A percentile compares a stretch with the other conserved stretches of the same genome.
Evolutionary conservation across 441 rosid species (phyloP).

Genomic region (Bruguiera hainesii): DNA sequence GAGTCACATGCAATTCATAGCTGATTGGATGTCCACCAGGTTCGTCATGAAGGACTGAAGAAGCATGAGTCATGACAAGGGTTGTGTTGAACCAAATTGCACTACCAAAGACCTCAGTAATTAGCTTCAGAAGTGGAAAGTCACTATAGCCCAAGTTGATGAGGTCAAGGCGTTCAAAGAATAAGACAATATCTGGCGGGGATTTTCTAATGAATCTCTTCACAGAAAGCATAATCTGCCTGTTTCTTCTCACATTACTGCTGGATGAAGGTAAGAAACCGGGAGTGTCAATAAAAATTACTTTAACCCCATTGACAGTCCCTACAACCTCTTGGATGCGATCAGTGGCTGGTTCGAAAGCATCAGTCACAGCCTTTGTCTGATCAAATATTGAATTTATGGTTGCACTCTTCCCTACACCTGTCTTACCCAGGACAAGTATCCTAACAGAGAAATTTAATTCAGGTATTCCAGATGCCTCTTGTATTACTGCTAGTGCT

Average conservation of each 20-base stretch:
- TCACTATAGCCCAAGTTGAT: conserved; percentile 60
- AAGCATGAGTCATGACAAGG: conserved; percentile 90
- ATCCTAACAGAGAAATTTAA: conserved; percentile 69
- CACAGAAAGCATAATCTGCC: conserved; percentile 65
- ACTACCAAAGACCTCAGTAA: conserved; percentile 72
- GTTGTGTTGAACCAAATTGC: conserved; percentile 89
- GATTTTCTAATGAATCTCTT: conserved; percentile 65
- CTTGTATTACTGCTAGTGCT: conserved; percentile 67
- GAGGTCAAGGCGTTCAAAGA: conserved; percentile 79
- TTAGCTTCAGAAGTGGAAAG: conserved; percentile 71
- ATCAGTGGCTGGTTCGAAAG: conserved; percentile 75
- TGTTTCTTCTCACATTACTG: conserved; percentile 60
- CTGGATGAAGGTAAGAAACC: conserved; percentile 64
- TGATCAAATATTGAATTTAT: conserved; percentile 84
- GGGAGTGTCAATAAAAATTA: conserved; percentile 89
- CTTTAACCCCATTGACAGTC: conserved; percentile 60
- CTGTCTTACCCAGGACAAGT: conserved; percentile 87
- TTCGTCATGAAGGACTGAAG: conserved; percentile 66
- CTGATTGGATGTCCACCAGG: conserved; percentile 54
- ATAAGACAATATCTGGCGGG: conserved; percentile 83
- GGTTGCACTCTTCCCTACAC: conserved; percentile 97
- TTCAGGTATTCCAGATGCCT: conserved; percentile 61
- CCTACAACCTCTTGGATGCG: conserved; percentile 67
- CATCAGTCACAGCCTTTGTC: conserved; percentile 61
- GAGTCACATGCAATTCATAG: conserved; percentile 69